These are phyloP conservation scores for Trametes cubensis DNA, from an alignment of 768 basidiomycete genomes.

Conservation along the genomic window DNA sequence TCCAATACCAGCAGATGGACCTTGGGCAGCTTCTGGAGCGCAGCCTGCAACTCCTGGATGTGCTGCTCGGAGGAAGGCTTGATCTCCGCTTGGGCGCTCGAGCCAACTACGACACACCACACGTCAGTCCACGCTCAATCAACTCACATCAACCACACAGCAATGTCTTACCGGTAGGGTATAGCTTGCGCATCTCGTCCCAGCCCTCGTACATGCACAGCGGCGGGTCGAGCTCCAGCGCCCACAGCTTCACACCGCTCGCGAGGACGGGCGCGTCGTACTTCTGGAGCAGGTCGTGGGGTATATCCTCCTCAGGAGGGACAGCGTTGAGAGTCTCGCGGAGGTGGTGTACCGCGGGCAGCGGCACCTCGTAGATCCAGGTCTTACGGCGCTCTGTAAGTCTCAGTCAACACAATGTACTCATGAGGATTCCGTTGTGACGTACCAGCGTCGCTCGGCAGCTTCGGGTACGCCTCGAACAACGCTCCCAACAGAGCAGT, in stretches of 20 bases:
- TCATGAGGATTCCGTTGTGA: background rate
- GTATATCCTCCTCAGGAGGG: conserved; percentile 52
- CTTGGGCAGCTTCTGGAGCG: conserved; percentile 72
- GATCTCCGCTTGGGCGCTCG: conserved; percentile 53
- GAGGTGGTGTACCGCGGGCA: conserved; percentile 80
- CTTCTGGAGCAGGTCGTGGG: conserved; percentile 60
- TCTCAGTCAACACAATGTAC: background rate
- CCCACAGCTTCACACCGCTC: conserved; percentile 83
- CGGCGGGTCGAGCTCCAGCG: conserved; percentile 90
- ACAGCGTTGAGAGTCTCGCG: conserved; percentile 81
- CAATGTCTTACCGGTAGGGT: conserved; percentile 58
- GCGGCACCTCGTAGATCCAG: conserved; percentile 95
- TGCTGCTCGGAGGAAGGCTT: conserved; percentile 59
- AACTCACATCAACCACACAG: background rate
- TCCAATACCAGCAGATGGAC: conserved; percentile 84
- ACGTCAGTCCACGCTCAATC: background rate
- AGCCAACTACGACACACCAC: conserved; percentile 47
- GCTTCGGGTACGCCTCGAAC: conserved; percentile 59
- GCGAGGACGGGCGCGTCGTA: conserved; percentile 90
- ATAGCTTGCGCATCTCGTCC: conserved; percentile 89
- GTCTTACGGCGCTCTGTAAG: conserved; percentile 76
- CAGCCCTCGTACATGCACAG: conserved; percentile 85
- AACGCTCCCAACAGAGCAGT: conserved; percentile 66
- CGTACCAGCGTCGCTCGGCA: conserved; percentile 68
- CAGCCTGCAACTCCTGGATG: conserved; percentile 59